Percentiles rank a stretch among this genome's conserved stretches.
These are phyloP conservation scores for Xylaria flabelliformis DNA, from an alignment of 495 filamentous ascomycete genomes.

Conservation along the genomic window DNA sequence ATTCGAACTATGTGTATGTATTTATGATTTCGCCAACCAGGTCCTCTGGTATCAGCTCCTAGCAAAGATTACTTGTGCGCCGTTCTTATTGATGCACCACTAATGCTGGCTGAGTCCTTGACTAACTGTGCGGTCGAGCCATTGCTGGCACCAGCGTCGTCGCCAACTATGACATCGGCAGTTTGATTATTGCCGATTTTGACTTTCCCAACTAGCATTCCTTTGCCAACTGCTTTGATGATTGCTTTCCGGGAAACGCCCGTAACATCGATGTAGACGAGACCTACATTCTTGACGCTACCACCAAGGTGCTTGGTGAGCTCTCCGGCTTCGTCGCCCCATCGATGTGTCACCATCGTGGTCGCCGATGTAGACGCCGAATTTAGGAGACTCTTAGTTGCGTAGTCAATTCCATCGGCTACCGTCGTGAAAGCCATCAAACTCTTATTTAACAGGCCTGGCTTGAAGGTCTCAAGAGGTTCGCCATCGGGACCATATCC, in stretches of 20 bases:
- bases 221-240: constrained; percentile 92
- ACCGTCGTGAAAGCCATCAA: constrained; percentile 97
- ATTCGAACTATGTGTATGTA: neutral
- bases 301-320: constrained; percentile 76
- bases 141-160: constrained; percentile 65
- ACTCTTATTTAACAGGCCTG: constrained; percentile 90
- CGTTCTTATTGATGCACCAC: constrained; percentile 29
- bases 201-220: constrained; percentile 95
- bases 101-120: constrained; percentile 32
- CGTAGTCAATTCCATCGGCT: constrained; percentile 89
- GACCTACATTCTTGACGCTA: constrained; percentile 90
- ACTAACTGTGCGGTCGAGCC: constrained; percentile 20
- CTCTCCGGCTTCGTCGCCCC: constrained; percentile 80
- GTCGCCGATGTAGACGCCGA: constrained; percentile 77
- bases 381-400: constrained; percentile 74
- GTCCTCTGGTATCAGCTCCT: neutral
- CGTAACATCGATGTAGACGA: constrained; percentile 97
- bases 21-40: neutral
- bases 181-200: constrained; percentile 64
- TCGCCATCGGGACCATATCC: constrained; percentile 69
- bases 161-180: constrained; percentile 81
- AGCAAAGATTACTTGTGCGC: constrained; percentile 22
- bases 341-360: constrained; percentile 81
- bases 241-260: constrained; percentile 88
- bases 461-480: constrained; percentile 73